Conservation (phyloP, 2,329 filamentous ascomycete genomes). For the Colletotrichum sojae region DNA sequence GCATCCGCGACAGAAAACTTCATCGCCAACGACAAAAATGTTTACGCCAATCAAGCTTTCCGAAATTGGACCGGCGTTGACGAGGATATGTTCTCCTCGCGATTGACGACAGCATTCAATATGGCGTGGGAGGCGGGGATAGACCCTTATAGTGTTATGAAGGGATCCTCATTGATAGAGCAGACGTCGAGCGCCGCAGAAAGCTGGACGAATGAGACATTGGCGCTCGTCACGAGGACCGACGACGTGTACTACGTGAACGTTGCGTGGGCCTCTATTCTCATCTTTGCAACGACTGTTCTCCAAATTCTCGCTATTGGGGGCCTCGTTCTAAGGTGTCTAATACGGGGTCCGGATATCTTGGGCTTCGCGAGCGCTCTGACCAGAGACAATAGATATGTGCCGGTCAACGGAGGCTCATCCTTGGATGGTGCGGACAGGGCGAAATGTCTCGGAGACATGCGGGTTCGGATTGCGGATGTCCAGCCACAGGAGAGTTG, state of each 20-base stretch:
- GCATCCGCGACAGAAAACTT: background rate
- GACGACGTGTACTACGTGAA: constrained; percentile 8
- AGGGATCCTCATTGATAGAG: background rate
- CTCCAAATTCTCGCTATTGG: background rate
- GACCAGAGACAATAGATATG: constrained; percentile 1
- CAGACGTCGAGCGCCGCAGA: background rate
- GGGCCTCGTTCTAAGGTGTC: background rate
- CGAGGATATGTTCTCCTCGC: background rate
- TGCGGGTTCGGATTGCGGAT: constrained; percentile 14
- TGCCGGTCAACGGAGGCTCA: constrained; percentile 2
- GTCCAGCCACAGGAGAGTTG: background rate
- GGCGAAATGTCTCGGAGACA: background rate
- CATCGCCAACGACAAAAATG: background rate
- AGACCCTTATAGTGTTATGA: background rate
- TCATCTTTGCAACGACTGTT: background rate
- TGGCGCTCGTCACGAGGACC: background rate
- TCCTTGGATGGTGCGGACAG: background rate
- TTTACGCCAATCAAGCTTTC: background rate
- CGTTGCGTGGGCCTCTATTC: background rate
- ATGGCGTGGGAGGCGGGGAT: background rate
- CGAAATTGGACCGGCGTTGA: background rate
- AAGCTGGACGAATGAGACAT: background rate
- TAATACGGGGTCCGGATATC: constrained; percentile 19
- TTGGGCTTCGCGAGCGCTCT: constrained; percentile 18
- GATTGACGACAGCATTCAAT: background rate